Base-by-base conservation (phyloP, 441 rosid genomes). In the Iberis amara region DNA sequence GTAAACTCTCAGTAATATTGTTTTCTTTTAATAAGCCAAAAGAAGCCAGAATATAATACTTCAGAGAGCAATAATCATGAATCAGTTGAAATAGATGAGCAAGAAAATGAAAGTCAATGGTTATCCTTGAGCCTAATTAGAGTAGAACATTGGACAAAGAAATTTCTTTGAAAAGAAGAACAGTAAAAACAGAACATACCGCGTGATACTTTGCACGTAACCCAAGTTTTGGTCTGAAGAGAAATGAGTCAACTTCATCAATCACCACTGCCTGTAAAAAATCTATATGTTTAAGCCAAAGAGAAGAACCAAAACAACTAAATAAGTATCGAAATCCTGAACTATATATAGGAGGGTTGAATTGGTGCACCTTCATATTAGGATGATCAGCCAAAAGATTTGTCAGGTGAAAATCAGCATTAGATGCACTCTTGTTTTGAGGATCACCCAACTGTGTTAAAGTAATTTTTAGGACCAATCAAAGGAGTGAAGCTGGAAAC, bases 321-420 rank as follows among this genome's bases (percentile, higher is more conserved):
- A 18, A 18, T 18, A 18, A 18, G 21, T 18, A 18, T 18, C 21
- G 3, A 18, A 18, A 18, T 18, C 21, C 21, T 18, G 21, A 18
- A 18, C 21, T 12, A 33, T 8, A 39, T 31, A 41, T 15, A 46
- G 42, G 32, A 28, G 8, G 32, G 32, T 28, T 28, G 8, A 28
- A 28, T 28, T 1, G 32, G 7, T 6, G 6, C 57, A 92, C 97
- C 97, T 86, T 92, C 99, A 92, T 92, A 65, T 85, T 89, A 68
- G 96, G 99, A 75, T 92, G 99, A 41, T 89, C 92, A 1, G 96
- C 81, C 63, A 89, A 73, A 65, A 92, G 92, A 68, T 85, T 86
- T 32, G 96, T 74, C 43, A 92, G 67, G 79, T 86, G 82, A 72
- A 62, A 89, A 69, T 86, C 95, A 56, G 96, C 97, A 77, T 86